Evolutionary conservation across 148 eudicot genomes (phyloP), one percentile per base, ranked within the genome.

Genomic region (Polygonum aviculare): DNA sequence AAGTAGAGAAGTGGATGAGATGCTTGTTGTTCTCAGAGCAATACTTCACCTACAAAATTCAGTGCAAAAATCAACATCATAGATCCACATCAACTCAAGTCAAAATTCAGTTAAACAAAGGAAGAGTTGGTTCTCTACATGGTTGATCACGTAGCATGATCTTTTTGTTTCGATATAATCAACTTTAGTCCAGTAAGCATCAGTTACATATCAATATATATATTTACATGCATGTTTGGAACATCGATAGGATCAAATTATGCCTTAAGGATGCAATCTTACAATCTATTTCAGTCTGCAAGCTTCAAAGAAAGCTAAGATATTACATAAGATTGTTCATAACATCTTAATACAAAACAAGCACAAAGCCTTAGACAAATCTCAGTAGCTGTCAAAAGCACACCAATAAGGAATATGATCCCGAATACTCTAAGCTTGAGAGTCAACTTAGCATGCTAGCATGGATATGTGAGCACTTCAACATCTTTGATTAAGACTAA

Each of bases 1-100:
- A 95, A 67, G 98, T 95, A 26, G 98, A 95, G 81, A 95, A 95
- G 84, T 95, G 98, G 74, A 95, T 95, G 80, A 95, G 94, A 76
- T 97, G 93, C 94, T 95, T 92, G 82, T 74, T 81, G 79, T 95
- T 95, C 79, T 95, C 98, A 19, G 98, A 95, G 77, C 98, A 95
- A 82, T 93, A 95, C 87, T 95, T 92, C 26, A 94, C 98, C 98
- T 94, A 63, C 26, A 72, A 63, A 77, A 76, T 11, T 12, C 40
- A 26, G n/a, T 50, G 31, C 36, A 78, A 50, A 71, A 77, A 62
- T 33, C 84, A 77, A 54, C 52, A 79, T 75, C 57, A 74, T 40
- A 78, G 63, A 75, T 82, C 57, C 71, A 84, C 75, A 75, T 78
- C 81, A 77, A 50, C 48, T 40, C 16, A 72, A 72, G 52, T 14